Base-by-base conservation (phyloP, 495 filamentous ascomycete species). In the Collariella sp. region DNA sequence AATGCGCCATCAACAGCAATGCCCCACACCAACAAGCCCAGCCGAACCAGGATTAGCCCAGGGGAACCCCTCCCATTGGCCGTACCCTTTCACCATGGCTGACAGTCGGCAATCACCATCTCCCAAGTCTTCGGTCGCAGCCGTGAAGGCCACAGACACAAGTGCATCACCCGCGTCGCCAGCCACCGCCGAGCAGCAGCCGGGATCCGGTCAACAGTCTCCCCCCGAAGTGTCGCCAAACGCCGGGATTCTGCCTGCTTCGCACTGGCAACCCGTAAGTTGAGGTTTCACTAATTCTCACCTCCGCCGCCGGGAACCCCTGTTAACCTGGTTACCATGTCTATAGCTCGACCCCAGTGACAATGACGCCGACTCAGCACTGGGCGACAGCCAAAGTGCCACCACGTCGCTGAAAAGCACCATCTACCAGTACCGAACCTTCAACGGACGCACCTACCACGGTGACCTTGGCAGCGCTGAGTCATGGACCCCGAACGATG, bases 381-480 rank as follows among this genome's bases (percentile, higher is more conserved):
- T 7, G 29, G 19, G 26, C 13, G 42, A 54, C 13, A 41, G 10
- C 11, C 19, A 16, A 9, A 46, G 51, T 41, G 29, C 16, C 40
- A 78, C 76, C 7, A 66, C 70, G 6, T 76, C 74, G 13, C 66
- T 79, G 22, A 68, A 69, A 9, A 68, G 70, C 2, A 74, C 67
- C 52, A 74, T 79, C 15, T 34, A 71, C 6, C 64, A 77, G 34
- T 78, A 77, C 60, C 67, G 72, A 15, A 69, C 57, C 23, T 49
- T 74, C 23, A 64, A 72, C 36, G 72, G 72, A 13, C 66, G 72
- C 7, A 70, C 65, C 4, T 76, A 62, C 44, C 69, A 72, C 35
- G 62, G 57, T 11, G 67, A 66, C 26, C 2, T 36, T 15, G 19
- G 38, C 41, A 23, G 33, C 19, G 26, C 38, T 15, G 29, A 50